A percentile compares a stretch with the other conserved stretches of the same genome.
Evolutionary conservation across 805 yeast species (phyloP).

Genomic region (Candida yuanshanica): DNA sequence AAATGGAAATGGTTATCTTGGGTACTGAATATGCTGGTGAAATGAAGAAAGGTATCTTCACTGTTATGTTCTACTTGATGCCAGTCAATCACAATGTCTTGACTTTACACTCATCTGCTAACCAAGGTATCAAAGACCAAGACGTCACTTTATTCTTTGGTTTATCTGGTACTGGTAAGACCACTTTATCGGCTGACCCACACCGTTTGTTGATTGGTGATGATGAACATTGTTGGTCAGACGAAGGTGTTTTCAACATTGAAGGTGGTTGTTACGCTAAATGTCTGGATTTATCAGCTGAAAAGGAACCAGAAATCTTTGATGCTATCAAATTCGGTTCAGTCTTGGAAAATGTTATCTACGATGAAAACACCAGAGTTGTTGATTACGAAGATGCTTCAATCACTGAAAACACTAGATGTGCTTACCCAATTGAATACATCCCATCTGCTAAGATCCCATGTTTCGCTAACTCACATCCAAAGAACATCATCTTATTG

Average conservation of each 20-base stretch:
- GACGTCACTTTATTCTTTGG: constrained; percentile 97
- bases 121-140: constrained; percentile 74
- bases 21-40: constrained; percentile 99
- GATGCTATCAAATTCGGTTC: constrained; percentile 93
- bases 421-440: constrained; percentile 96
- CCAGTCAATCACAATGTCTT: constrained; percentile 88
- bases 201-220: constrained; percentile 92
- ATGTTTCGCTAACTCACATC: constrained; percentile 84
- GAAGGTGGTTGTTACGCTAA: constrained; percentile 99
- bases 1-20: constrained; percentile 96
- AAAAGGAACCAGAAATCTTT: constrained; percentile 97
- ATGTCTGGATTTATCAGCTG: constrained; percentile 82
- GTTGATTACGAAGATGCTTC: constrained; percentile 81
- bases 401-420: constrained; percentile 95
- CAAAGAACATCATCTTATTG: constrained; percentile 83
- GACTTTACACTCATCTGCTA: constrained; percentile 92
- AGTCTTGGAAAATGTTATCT: constrained; percentile 87
- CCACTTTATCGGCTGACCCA: constrained; percentile 95
- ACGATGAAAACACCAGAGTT: constrained; percentile 68
- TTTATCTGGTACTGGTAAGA: constrained; percentile 96
- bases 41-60: constrained; percentile 98
- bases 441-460: constrained; percentile 96
- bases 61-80: constrained; percentile 98
- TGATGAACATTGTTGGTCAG: constrained; percentile 99
- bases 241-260: constrained; percentile 95